Base-by-base conservation (phyloP, 2,329 filamentous ascomycete species). In the Ampelomyces quisqualis region DNA sequence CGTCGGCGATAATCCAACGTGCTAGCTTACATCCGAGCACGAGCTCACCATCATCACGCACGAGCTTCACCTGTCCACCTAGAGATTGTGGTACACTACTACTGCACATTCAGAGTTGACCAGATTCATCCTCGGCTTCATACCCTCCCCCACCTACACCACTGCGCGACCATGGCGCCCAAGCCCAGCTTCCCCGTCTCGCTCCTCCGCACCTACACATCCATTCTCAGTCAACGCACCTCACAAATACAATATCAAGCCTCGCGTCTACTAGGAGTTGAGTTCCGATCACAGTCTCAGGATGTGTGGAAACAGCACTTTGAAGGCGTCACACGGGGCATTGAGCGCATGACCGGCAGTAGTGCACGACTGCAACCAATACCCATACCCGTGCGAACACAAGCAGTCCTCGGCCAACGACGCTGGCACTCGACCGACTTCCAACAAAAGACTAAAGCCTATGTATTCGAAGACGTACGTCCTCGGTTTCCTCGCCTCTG, bases 401-500 rank as follows among this genome's bases (percentile, higher is more conserved):
- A 46, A 11, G 20, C 20, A 9, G 14, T n/a, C 1, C 18, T 20
- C 18, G 40, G 5, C 7, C 43, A 52, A 21, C 32, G 58, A 28
- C 47, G 71, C 60, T 67, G 67, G 62, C 63, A 70, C 45, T 70
- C 70, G 2, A 45, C 55, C 5, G 39, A 38, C 7, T 33, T 51
- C 7, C 49, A 57, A n/a, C n/a, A n/a, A 14, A 49, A 53, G 32
- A 61, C 55, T 19, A 70, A 67, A 41, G 47, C 67, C 13, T 73
- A 72, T 42, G 55, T 67, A 27, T 75, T 71, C 45, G 58, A 66
- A 29, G 62, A 67, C 29, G 67, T 69, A 51, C 13, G 52, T 57
- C 20, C 13, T n/a, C 11, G 31, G 10, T 18, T 13, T 18, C 7
- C 15, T 2, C 10, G 6, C n/a, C 14, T 15, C 7, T 22, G 2